phyloP scores from a whole-genome alignment of 805 yeast genomes.

The Hanseniaspora guilliermondii region DNA sequence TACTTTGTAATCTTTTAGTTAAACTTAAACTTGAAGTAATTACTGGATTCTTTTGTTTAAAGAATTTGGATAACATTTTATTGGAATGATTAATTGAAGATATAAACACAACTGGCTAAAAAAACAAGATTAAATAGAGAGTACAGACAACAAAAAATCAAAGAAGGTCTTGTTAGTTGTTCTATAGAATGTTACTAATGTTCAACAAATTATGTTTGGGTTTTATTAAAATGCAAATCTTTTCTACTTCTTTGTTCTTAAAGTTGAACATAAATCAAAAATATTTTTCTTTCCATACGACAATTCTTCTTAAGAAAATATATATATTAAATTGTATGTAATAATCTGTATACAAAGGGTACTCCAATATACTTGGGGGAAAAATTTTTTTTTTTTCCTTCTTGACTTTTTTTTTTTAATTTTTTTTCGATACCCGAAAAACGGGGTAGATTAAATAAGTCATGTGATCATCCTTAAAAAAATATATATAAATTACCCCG shows the following conservation, averaged over 20 bases:
- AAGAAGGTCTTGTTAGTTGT: no score
- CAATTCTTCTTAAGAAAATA: no score
- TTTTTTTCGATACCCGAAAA: slow-evolving; percentile 8
- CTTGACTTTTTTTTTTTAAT: background rate
- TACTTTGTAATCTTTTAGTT: slow-evolving; percentile 6
- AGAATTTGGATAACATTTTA: slow-evolving; percentile 4
- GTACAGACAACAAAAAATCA: background rate
- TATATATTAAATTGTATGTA: no score
- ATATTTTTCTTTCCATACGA: no score
- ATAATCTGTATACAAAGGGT: no score
- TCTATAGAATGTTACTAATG: no score
- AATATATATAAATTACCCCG: background rate
- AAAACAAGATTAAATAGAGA: background rate
- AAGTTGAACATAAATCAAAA: no score
- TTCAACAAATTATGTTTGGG: no score
- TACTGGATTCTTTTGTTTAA: background rate
- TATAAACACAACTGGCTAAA: background rate
- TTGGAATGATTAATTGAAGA: background rate
- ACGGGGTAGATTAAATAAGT: background rate
- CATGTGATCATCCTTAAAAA: background rate
- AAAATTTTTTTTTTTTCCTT: background rate
- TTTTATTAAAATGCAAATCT: no score
- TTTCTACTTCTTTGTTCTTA: no score
- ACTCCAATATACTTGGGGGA: no score
- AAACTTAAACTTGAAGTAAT: background rate